phyloP scores from a whole-genome alignment of 179 eudicot genomes.

The Carnegiea gigantea region DNA sequence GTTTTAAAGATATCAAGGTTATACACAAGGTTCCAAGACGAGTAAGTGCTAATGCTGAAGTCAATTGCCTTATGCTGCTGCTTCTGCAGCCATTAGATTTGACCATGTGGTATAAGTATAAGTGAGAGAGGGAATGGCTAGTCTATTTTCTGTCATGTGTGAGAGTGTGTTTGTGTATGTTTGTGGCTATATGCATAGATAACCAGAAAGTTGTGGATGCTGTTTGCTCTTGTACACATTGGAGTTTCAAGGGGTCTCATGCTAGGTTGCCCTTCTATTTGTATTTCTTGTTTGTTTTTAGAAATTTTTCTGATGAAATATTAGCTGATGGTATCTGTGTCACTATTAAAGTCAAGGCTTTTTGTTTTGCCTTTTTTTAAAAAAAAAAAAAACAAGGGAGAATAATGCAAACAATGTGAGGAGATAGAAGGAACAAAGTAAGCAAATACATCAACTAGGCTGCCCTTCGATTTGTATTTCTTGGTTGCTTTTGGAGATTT shows the following conservation, averaged over 20 bases:
- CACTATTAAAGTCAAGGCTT: background rate
- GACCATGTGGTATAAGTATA: background rate
- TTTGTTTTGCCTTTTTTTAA: background rate
- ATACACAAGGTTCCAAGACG: conserved; percentile 94
- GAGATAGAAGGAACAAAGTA: background rate
- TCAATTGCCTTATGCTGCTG: background rate
- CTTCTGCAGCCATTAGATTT: background rate
- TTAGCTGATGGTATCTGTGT: background rate
- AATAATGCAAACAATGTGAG: background rate
- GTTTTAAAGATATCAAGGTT: conserved; percentile 83
- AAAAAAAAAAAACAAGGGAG: background rate
- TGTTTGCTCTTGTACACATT: background rate
- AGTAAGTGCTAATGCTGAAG: conserved; percentile 46
- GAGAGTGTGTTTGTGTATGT: background rate
- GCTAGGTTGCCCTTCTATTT: background rate
- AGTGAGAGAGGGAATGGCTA: background rate
- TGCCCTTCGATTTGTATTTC: too few relatives aligned
- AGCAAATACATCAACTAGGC: background rate
- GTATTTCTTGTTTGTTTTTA: too few relatives aligned
- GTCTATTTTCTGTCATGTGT: background rate
- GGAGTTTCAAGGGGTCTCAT: background rate
- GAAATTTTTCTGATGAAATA: too few relatives aligned
- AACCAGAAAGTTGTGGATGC: background rate
- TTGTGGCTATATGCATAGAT: background rate
- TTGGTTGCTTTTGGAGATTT: too few relatives aligned